Conservation (phyloP, 495 filamentous ascomycete genomes). For the Daldinia concentrica region DNA sequence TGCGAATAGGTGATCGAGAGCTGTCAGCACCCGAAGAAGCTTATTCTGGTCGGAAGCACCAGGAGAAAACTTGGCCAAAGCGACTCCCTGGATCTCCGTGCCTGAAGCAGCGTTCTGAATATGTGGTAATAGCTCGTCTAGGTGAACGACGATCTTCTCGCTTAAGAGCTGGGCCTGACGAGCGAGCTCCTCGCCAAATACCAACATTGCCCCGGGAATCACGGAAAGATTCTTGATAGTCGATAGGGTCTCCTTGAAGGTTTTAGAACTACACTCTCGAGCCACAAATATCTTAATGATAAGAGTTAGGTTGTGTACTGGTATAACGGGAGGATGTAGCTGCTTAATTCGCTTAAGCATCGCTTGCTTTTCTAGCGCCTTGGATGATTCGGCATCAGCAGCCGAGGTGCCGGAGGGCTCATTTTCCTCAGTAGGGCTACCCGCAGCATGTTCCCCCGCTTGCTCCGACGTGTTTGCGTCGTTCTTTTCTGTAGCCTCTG, state of each 20-base stretch:
- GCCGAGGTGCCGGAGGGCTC: conserved; percentile 25
- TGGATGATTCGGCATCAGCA: conserved; percentile 53
- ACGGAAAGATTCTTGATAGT: conserved; percentile 97
- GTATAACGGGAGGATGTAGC: conserved; percentile 85
- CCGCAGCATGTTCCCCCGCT: conserved; percentile 5
- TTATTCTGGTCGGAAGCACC: conserved; percentile 96
- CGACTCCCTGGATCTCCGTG: conserved; percentile 93
- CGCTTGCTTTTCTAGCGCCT: conserved; percentile 62
- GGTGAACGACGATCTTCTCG: conserved; percentile 80
- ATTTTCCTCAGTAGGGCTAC: conserved; percentile 41
- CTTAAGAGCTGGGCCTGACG: conserved; percentile 84
- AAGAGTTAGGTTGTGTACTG: conserved; percentile 86
- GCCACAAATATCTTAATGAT: conserved; percentile 96
- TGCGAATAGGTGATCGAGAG: conserved; percentile 91
- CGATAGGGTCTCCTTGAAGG: conserved; percentile 94
- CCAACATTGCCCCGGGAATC: conserved; percentile 86
- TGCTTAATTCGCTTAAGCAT: conserved; percentile 74
- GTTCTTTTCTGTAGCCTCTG: conserved; percentile 14
- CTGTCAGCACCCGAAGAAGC: conserved; percentile 89
- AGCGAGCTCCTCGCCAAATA: conserved; percentile 92
- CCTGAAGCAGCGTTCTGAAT: conserved; percentile 87
- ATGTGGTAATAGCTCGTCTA: conserved; percentile 86
- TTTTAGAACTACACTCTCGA: conserved; percentile 94
- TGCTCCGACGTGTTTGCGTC: conserved; percentile 14
- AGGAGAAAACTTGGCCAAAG: conserved; percentile 94